Evolutionary conservation across 805 yeast species (phyloP).

Genomic region (Metschnikowia proteae): DNA sequence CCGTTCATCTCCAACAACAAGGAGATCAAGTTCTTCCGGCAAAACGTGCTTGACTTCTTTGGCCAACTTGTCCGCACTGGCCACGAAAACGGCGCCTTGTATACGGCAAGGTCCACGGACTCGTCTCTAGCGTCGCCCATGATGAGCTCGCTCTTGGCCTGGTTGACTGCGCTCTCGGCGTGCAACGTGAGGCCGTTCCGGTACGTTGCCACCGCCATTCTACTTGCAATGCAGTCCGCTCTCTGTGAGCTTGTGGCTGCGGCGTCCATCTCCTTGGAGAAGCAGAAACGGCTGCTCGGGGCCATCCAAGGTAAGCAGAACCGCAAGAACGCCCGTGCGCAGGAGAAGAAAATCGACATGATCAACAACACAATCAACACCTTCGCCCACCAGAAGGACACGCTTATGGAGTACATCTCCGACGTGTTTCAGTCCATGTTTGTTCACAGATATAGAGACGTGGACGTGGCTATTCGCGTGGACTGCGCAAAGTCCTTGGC

Average conservation of each 20-base stretch:
- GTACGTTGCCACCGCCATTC: constrained; percentile 56
- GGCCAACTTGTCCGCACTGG: constrained; percentile 47
- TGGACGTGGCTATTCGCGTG: constrained; percentile 65
- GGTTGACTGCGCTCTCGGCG: constrained; percentile 74
- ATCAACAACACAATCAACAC: constrained; percentile 40
- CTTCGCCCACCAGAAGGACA: constrained; percentile 45
- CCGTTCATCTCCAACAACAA: constrained; percentile 56
- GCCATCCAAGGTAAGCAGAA: constrained; percentile 27
- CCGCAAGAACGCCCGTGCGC: constrained; percentile 23
- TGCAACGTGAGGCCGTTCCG: constrained; percentile 70
- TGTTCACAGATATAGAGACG: constrained; percentile 75
- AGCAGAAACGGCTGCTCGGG: constrained; percentile 42
- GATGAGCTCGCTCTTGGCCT: constrained; percentile 56
- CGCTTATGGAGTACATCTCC: constrained; percentile 52
- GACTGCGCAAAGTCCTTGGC: constrained; percentile 64
- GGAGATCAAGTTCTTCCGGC: constrained; percentile 43
- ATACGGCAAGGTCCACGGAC: constrained; percentile 23
- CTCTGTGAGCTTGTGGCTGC: constrained; percentile 49
- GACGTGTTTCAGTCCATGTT: constrained; percentile 68
- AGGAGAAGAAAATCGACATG: constrained; percentile 43
- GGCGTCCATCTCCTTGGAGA: constrained; percentile 36
- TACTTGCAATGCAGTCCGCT: constrained; percentile 57
- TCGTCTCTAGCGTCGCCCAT: constrained; percentile 38
- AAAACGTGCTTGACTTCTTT: constrained; percentile 55
- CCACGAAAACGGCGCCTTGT: constrained; percentile 61